Base-by-base conservation (phyloP, 257 asterid species). In the Apocynum venetum region DNA sequence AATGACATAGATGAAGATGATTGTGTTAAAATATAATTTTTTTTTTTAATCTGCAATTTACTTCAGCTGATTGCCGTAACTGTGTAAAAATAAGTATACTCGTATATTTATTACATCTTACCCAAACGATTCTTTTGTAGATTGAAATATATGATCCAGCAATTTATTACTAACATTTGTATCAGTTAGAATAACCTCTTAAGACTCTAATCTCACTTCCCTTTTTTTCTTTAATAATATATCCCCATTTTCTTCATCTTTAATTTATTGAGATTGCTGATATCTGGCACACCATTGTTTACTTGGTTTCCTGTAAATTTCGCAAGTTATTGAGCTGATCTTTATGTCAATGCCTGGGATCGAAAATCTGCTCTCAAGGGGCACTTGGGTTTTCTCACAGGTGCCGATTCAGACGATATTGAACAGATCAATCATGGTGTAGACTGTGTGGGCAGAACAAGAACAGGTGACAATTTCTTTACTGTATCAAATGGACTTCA, bases 1-100 rank as follows among this genome's bases (percentile, higher is more conserved):
- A 76, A 77, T 71, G 90, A 85, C 44, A 82, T 82, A 0, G 92
- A 81, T 11, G 90, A 88, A 47, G 97, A 88, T 53, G 96, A 87
- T 55, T 89, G 76, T 81, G 80, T 84, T 38, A 90, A 89, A 77
- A 87, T 89, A 80, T 93, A 78, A 85, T 69, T 36, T 73, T 15
- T 44, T 70, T 56, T 61, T 2, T 66, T 38, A 14, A 25, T 72
- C 74, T 3, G 70, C 68, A 73, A 73, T 64, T 57, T 17, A 36
- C 69, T 57, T 47, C 73, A 67, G 15, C 12, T 78, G 43, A 52
- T 76, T 67, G 65, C 15, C 41, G 17, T n/a, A 73, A 52, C 2
- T 40, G 31, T 63, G 68, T 44, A 63, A 44, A 63, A 10, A 38
- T 43, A 15, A 38, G 25, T 66, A 65, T 6, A 55, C 35, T 57